Evolutionary conservation across 768 basidiomycete species (phyloP).

Genomic region (Trametes cingulata): DNA sequence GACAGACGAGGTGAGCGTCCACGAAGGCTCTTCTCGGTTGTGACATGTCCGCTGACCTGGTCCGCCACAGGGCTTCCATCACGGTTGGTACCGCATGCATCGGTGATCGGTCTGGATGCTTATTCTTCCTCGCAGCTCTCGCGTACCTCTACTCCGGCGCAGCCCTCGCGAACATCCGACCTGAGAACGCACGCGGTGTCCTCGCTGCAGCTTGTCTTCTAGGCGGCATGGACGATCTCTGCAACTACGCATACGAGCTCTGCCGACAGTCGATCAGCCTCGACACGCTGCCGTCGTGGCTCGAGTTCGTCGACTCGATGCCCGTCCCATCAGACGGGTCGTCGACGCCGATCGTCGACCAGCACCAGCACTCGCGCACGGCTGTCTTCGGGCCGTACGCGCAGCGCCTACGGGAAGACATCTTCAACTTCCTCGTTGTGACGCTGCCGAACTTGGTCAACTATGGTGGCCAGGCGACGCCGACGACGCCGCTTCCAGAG

Average conservation of each 20-base stretch:
- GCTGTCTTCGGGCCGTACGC: constrained; percentile 78
- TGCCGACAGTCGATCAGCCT: constrained; percentile 76
- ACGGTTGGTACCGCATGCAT: background rate
- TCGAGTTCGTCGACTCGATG: constrained; percentile 69
- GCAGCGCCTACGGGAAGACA: constrained; percentile 71
- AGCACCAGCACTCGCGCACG: constrained; percentile 36
- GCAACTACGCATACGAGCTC: constrained; percentile 73
- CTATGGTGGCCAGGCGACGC: constrained; percentile 33
- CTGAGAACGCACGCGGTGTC: constrained; percentile 81
- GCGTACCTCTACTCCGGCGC: constrained; percentile 80
- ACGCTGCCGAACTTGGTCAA: constrained; percentile 70
- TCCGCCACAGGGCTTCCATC: constrained; percentile 52
- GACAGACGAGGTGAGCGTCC: constrained; percentile 70
- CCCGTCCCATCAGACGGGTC: constrained; percentile 52
- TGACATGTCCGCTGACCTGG: constrained; percentile 7
- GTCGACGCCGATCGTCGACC: constrained; percentile 42
- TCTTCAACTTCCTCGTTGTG: constrained; percentile 75
- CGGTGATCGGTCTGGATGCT: background rate
- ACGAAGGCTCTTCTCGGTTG: constrained; percentile 3
- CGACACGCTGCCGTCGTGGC: constrained; percentile 75
- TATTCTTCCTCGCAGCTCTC: constrained; percentile 48
- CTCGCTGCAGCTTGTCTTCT: constrained; percentile 84
- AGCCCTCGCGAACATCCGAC: constrained; percentile 65
- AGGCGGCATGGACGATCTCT: constrained; percentile 86
- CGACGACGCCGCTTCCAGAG: constrained; percentile 40